Evolutionary conservation across 176 grass and related monocot genomes (phyloP).

Genomic region (Stipa capillata): DNA sequence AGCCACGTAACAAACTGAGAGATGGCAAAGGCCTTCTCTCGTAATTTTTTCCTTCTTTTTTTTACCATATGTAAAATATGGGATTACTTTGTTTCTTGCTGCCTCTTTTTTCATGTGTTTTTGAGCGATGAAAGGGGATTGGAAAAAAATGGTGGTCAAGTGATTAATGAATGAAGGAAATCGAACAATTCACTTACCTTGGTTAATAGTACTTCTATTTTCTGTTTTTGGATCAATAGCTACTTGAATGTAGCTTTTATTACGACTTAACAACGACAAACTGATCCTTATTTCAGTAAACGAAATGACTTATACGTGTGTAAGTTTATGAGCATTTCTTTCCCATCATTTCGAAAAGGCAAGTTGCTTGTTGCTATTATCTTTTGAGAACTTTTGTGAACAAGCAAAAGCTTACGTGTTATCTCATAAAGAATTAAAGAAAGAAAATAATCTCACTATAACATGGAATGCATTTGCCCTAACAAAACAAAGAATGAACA

Average conservation of each 20-base stretch:
- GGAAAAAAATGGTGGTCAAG: background rate
- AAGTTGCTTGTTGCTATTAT: background rate
- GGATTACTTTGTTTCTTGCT: background rate
- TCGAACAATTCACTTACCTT: background rate
- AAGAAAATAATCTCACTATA: background rate
- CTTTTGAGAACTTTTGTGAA: background rate
- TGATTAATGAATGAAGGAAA: background rate
- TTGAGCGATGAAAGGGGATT: constrained; percentile 25
- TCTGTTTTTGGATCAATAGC: background rate
- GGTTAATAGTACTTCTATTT: background rate
- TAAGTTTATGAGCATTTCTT: background rate
- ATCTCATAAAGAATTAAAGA: background rate
- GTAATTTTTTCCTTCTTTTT: background rate
- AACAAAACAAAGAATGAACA: background rate
- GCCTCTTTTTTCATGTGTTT: constrained; percentile 37
- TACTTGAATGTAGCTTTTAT: background rate
- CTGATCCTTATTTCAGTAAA: background rate
- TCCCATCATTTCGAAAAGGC: background rate
- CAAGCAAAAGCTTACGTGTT: background rate
- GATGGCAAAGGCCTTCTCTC: constrained; percentile 29
- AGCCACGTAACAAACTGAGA: background rate
- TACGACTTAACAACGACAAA: background rate
- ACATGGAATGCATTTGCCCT: background rate
- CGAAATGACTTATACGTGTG: background rate
- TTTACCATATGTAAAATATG: constrained; percentile 13